Conservation (phyloP, 768 basidiomycete genomes). For the Termitomyces sp. region DNA sequence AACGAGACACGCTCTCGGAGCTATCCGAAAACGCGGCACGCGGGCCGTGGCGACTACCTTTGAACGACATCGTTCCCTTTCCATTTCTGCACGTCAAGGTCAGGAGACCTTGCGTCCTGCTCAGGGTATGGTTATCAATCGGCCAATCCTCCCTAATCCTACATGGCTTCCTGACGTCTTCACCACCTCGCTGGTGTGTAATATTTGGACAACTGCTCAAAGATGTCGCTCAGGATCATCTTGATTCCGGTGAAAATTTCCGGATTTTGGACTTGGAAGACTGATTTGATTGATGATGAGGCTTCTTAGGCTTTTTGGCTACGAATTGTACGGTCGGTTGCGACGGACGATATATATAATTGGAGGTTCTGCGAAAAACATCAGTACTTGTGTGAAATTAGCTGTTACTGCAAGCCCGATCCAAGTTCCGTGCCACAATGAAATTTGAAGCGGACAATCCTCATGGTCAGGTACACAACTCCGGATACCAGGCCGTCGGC, state of each 20-base stretch:
- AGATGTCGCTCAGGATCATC: background rate
- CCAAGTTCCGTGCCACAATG: background rate
- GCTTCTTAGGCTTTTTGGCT: background rate
- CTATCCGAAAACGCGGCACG: background rate
- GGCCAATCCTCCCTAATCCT: too few species aligned
- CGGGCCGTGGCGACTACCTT: background rate
- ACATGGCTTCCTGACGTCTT: background rate
- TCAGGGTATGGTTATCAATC: background rate
- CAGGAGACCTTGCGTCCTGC: background rate
- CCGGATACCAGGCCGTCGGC: background rate
- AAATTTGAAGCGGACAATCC: background rate
- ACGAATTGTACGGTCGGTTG: background rate
- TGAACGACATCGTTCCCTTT: background rate
- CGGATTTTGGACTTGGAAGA: background rate
- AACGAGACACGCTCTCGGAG: background rate
- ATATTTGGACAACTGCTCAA: background rate
- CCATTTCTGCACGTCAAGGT: background rate
- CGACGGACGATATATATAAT: background rate
- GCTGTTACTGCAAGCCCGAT: background rate
- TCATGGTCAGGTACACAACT: slow-evolving; percentile 2
- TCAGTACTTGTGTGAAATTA: background rate
- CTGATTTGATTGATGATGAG: background rate
- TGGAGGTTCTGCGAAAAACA: background rate
- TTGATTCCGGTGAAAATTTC: background rate
- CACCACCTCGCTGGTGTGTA: background rate